Evolutionary conservation across 202 grass and related monocot species (phyloP).

Genomic region (Brachypodium distachyon): DNA sequence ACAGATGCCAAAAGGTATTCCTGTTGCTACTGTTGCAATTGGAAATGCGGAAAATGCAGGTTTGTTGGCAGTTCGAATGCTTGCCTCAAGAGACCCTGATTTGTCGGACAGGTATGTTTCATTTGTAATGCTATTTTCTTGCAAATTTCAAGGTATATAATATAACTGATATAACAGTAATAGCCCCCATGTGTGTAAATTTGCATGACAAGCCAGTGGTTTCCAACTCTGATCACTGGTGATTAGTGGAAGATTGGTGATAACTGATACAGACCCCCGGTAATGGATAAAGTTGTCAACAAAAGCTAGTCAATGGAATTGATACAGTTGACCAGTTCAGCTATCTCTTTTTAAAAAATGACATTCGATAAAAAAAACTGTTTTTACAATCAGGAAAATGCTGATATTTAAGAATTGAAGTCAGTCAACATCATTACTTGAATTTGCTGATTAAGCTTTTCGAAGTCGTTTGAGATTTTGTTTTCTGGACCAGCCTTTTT

Average conservation of each 20-base stretch:
- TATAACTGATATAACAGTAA: neutral
- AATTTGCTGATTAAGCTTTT: neutral
- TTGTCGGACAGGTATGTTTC: constrained; percentile 49
- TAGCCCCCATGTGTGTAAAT: neutral
- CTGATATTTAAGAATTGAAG: neutral
- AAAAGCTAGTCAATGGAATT: neutral
- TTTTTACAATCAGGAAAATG: neutral
- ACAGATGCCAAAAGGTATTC: constrained; percentile 94
- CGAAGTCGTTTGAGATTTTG: neutral
- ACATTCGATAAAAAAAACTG: neutral
- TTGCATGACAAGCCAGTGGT: neutral
- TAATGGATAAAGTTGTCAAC: neutral
- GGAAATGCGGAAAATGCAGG: constrained; percentile 89
- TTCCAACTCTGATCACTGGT: neutral
- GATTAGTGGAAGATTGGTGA: neutral
- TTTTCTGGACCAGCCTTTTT: neutral
- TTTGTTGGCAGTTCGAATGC: constrained; percentile 59
- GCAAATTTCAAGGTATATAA: neutral
- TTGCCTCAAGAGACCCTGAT: constrained; percentile 54
- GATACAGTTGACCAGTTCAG: neutral
- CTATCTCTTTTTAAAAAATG: neutral
- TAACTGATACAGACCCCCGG: neutral
- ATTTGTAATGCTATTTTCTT: neutral
- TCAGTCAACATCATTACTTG: neutral
- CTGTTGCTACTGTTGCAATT: constrained; percentile 69